Base-by-base conservation (phyloP, 1,284 basidiomycete genomes). In the Apiotrichum sp. region DNA sequence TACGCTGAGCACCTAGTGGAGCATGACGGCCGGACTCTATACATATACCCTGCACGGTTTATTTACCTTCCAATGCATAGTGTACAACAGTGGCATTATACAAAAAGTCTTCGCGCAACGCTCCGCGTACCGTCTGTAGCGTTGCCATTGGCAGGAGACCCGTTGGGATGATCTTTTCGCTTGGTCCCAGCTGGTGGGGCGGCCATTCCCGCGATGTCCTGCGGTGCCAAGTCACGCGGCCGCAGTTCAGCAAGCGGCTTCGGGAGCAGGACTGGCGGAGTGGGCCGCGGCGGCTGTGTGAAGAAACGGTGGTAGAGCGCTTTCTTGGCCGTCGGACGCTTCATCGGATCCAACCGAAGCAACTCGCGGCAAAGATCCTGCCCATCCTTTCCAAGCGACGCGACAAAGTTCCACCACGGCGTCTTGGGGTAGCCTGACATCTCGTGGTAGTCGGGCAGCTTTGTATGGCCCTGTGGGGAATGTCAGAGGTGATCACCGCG, bases 361-460 rank as follows among this genome's bases (percentile, higher is more conserved):
- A 89, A 87, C 68, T 84, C 85, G 57, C 79, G 80, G 39, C 97
- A 81, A 10, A 98, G 80, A 64, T 92, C 93, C 40, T 98, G 80
- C 0, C 91, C 86, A 62, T 96, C 92, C 5, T 84, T 81, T 44
- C 85, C 90, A 0, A 93, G 90, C 1, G 93, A 93, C 0, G 89
- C 88, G 77, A 98, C 95, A 40, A 96, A 81, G 65, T 88, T 84
- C 38, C 69, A 71, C 72, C 76, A 76, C 3, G 69, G 64, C 11
- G 88, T 84, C 36, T 96, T 79, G 11, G 87, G 87, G 47, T 86
- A 83, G 67, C 86, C 88, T 0, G 88, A 87, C 22, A 89, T 84
- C 7, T 86, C 81, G 6, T 91, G 81, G 71, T 91, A 95, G 74
- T 93, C 88, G 1, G 92, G 89, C n/a, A 97, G 80, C 72, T 86